Evolutionary conservation across 164 flowering plant genomes (phyloP).

Genomic region (Protea cynaroides): DNA sequence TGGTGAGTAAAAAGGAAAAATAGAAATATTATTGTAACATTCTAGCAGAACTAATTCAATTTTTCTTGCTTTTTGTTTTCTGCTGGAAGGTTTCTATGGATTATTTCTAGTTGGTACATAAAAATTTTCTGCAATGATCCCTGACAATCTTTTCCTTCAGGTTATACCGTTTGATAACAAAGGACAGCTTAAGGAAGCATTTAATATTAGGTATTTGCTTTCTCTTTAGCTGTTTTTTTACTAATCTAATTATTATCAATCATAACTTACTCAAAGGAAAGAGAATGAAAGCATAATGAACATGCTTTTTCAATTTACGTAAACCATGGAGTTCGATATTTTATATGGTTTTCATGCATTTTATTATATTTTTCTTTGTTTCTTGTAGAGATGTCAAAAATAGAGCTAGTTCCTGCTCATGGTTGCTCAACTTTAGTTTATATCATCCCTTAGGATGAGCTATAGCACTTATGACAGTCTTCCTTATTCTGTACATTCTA

Average conservation of each 20-base stretch:
- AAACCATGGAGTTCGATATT: no score
- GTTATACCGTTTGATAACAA: constrained; percentile 96
- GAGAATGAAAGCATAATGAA: no score
- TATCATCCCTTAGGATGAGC: neutral
- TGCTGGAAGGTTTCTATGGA: neutral
- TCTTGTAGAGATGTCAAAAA: no score
- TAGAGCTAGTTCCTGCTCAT: no score
- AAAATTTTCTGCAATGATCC: constrained; percentile 1
- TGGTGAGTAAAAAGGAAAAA: no score
- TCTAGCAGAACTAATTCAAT: no score
- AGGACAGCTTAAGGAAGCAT: constrained; percentile 97
- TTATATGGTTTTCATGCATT: no score
- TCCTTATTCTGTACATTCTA: neutral
- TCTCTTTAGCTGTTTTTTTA: neutral
- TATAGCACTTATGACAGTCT: neutral
- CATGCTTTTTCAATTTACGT: no score
- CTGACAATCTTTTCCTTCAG: constrained; percentile 30
- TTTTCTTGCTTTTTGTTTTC: neutral
- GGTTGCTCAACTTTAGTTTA: no score
- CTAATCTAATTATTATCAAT: neutral
- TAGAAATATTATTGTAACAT: no score
- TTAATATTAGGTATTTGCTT: constrained; percentile 72
- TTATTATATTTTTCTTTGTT: no score
- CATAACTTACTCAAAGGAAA: no score
- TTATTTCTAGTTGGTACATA: neutral